phyloP scores from a whole-genome alignment of 2,329 filamentous ascomycete genomes.

The Diaporthe nobilis region DNA sequence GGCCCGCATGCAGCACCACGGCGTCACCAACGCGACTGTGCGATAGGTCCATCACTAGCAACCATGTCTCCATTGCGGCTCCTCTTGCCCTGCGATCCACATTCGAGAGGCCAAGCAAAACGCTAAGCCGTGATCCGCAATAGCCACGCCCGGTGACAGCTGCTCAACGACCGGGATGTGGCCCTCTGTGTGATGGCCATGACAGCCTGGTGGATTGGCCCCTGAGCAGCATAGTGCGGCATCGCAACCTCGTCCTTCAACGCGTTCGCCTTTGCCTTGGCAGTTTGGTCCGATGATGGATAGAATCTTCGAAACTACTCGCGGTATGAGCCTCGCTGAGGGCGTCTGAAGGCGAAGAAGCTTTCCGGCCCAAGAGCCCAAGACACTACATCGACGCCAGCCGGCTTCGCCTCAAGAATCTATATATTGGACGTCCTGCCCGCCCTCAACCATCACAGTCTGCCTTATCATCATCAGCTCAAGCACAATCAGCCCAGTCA shows the following conservation, averaged over 20 bases:
- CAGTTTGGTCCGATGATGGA: constrained; percentile 37
- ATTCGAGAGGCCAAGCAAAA: constrained; percentile 16
- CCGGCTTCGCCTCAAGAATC: constrained; percentile 16
- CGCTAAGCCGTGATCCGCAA: constrained; percentile 23
- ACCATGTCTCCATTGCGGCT: constrained; percentile 18
- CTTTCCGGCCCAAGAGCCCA: constrained; percentile 26
- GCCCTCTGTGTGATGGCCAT: not conserved
- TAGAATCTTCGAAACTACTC: constrained; percentile 24
- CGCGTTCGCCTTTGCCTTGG: constrained; percentile 32
- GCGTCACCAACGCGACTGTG: constrained; percentile 7
- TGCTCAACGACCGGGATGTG: constrained; percentile 19
- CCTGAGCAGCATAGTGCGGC: constrained; percentile 26
- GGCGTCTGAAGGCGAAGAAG: constrained; percentile 23
- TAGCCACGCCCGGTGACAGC: constrained; percentile 25
- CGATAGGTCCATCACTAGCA: constrained; percentile 25
- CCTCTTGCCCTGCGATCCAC: constrained; percentile 2
- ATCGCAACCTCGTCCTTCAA: constrained; percentile 9
- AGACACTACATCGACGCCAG: not conserved
- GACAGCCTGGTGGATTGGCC: constrained; percentile 6
- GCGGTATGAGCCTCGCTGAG: constrained; percentile 4
- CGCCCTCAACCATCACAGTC: not conserved
- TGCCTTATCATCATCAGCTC: constrained; percentile 27
- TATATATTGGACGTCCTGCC: constrained; percentile 32
- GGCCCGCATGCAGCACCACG: not conserved
- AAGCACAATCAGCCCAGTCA: constrained; percentile 12